Evolutionary conservation across 139 green algal genomes (phyloP), one percentile per base, ranked within the genome.

Genomic region (Chlamydomonas incerta): DNA sequence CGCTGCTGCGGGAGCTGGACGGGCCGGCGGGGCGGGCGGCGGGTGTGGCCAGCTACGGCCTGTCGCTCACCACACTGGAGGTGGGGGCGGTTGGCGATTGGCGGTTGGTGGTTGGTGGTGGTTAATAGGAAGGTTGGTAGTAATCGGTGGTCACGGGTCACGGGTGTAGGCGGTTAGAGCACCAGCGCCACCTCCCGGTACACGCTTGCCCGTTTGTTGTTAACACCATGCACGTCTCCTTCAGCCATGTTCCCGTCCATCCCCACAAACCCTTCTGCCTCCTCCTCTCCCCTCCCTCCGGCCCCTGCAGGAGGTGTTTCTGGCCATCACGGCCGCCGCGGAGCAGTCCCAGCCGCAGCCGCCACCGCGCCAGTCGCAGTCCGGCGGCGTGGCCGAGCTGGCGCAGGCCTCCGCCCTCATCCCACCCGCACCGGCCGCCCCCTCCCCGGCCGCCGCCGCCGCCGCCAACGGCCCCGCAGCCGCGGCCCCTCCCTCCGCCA

Each of bases 41-140:
- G 57, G 82, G 82, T 0, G 81, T 96, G 34, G 57, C 47, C 24
- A 87, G 84, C 76, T 97, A 94, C 70, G 94, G 95, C 26, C 77
- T 97, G 69, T 91, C 87, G 0, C 89, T 95, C 20, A 97, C 94
- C 5, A 97, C 95, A 0, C 88, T 97, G 24, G 95, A 97, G 82
- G 93, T 96, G 81, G 90, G 95, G 11, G 13, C 62, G 28, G 11
- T 93, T 91, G 50, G n/a, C n/a, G n/a, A n/a, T n/a, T n/a, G n/a
- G n/a, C n/a, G n/a, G n/a, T n/a, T n/a, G n/a, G n/a, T n/a, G n/a
- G n/a, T n/a, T n/a, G n/a, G n/a, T n/a, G n/a, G n/a, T n/a, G n/a
- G n/a, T n/a, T n/a, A n/a, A n/a, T n/a, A n/a, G n/a, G n/a, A n/a
- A n/a, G n/a, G n/a, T n/a, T n/a, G n/a, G n/a, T n/a, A n/a, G n/a